A percentile compares a stretch with the other conserved stretches of the same genome.
Conservation (phyloP, 2,329 filamentous ascomycete genomes). For the Niveomyces coronatus region DNA sequence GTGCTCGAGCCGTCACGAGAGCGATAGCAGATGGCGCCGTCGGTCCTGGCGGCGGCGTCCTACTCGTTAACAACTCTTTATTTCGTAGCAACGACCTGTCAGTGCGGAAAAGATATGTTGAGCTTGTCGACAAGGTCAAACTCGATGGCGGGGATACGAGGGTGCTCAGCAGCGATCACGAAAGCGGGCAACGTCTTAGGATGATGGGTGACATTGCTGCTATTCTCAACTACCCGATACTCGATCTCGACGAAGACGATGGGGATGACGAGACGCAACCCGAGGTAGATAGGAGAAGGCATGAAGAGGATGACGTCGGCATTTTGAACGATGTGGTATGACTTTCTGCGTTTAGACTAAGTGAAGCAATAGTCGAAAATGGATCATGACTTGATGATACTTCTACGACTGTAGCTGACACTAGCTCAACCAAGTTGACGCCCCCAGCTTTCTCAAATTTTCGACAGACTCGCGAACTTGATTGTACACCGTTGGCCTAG, state of each 20-base stretch:
- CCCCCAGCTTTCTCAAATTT: no score
- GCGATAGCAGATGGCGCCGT: slow-evolving; percentile 84
- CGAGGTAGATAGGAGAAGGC: slow-evolving; percentile 11
- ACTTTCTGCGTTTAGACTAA: neutral
- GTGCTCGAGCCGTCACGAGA: slow-evolving; percentile 66
- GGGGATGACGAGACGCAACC: slow-evolving; percentile 28
- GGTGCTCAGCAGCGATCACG: slow-evolving; percentile 86
- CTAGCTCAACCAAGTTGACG: no score
- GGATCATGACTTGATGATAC: no score
- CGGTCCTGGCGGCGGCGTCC: slow-evolving; percentile 70
- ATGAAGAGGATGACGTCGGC: slow-evolving; percentile 19
- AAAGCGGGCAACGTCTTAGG: slow-evolving; percentile 79
- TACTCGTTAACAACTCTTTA: slow-evolving; percentile 78
- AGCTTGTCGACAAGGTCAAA: slow-evolving; percentile 78
- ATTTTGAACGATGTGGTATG: slow-evolving; percentile 26
- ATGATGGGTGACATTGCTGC: slow-evolving; percentile 81
- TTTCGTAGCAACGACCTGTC: slow-evolving; percentile 76
- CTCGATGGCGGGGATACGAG: slow-evolving; percentile 78
- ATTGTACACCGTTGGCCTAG: no score
- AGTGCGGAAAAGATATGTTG: slow-evolving; percentile 70
- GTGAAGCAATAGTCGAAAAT: neutral
- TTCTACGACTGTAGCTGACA: no score
- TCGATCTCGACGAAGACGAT: slow-evolving; percentile 66
- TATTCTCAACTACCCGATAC: slow-evolving; percentile 78
- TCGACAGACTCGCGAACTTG: no score